phyloP scores from a whole-genome alignment of 23 red algal species.

The Gracilariopsis chorda region DNA sequence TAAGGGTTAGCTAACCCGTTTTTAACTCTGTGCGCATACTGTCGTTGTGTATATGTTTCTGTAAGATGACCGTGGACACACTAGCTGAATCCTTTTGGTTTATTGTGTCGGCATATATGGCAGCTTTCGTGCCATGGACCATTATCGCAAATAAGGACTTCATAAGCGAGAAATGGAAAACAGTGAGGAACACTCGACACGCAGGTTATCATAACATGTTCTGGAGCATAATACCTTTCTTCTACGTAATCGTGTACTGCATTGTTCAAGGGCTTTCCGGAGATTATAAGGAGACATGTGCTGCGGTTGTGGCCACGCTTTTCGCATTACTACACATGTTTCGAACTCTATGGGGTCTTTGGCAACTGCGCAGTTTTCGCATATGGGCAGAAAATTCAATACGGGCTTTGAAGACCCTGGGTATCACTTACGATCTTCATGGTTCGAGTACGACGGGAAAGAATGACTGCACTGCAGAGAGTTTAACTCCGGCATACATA shows the following conservation, averaged over 20 bases:
- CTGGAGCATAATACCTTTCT: conserved; percentile 3
- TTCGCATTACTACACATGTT: conserved; percentile 26
- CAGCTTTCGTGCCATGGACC: conserved; percentile 32
- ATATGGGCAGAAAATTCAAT: conserved; percentile 34
- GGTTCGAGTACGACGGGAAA: background rate
- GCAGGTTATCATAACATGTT: conserved; percentile 9
- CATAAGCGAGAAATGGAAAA: conserved; percentile 40
- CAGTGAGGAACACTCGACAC: conserved; percentile 21
- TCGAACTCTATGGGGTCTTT: conserved; percentile 41
- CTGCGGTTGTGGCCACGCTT: conserved; percentile 5
- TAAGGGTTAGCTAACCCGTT: no score
- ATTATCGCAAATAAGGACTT: conserved; percentile 37
- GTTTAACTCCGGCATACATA: background rate
- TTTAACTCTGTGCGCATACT: no score
- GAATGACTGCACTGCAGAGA: background rate
- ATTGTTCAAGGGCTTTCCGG: conserved; percentile 5
- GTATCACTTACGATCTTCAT: background rate
- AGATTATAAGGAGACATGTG: conserved; percentile 44
- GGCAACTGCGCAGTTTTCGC: conserved; percentile 38
- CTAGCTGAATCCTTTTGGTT: conserved; percentile 8
- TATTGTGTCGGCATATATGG: conserved; percentile 17
- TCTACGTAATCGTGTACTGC: conserved; percentile 9
- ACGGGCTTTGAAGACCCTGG: conserved; percentile 3
- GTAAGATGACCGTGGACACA: background rate
- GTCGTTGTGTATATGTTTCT: no score